Percentiles rank a stretch among this genome's conserved stretches.
Evolutionary conservation across 495 filamentous ascomycete species (phyloP).

Genomic region (Lasiosphaeriaceae sp.): DNA sequence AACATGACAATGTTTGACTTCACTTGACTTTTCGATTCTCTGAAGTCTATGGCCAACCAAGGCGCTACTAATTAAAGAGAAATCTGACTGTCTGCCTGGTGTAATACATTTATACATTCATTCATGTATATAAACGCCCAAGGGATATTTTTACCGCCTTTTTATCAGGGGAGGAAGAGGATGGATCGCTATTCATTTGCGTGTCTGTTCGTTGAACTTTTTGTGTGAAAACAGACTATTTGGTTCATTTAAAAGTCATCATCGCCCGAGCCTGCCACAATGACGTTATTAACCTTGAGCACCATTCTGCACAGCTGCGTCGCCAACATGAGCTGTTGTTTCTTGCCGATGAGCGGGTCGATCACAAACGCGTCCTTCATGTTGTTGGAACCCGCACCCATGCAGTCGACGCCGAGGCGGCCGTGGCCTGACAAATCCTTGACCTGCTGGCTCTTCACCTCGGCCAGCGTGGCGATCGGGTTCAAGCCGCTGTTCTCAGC

Average conservation of each 20-base stretch:
- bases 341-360: slow-evolving; percentile 95
- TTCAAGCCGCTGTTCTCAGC: slow-evolving; percentile 95
- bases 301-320: slow-evolving; percentile 99
- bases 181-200: slow-evolving; percentile 22
- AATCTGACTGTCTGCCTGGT: background rate
- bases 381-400: slow-evolving; percentile 89
- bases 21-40: no score
- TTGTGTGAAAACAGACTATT: no score
- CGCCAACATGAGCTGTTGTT: slow-evolving; percentile 90
- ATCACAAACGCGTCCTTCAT: slow-evolving; percentile 98
- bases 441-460: slow-evolving; percentile 92
- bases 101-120: slow-evolving; percentile 12
- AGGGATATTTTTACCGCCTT: slow-evolving; percentile 7
- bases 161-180: background rate
- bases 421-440: slow-evolving; percentile 67
- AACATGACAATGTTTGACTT: no score
- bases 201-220: no score
- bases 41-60: no score
- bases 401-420: slow-evolving; percentile 92
- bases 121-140: slow-evolving; percentile 10
- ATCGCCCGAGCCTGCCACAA: slow-evolving; percentile 87
- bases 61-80: background rate
- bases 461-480: slow-evolving; percentile 90
- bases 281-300: slow-evolving; percentile 96
- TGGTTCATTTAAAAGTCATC: slow-evolving; percentile 64